These are phyloP conservation scores for Triangularia verruculosa DNA, from an alignment of 2,329 filamentous ascomycete species.

Conservation along the genomic window DNA sequence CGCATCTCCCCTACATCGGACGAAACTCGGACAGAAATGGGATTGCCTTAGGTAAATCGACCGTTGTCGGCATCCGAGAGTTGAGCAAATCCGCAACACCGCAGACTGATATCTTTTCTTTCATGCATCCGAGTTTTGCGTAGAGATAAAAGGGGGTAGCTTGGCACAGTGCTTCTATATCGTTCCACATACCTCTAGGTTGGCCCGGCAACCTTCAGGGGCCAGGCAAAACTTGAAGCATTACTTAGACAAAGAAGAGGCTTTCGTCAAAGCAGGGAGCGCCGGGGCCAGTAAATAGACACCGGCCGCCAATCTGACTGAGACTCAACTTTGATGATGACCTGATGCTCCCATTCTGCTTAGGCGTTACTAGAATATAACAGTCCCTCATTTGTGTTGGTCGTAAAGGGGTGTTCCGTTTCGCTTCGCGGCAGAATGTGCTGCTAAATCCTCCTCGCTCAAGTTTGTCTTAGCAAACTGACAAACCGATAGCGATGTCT, in stretches of 20 bases:
- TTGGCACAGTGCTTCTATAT: neutral
- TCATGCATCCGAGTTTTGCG: neutral
- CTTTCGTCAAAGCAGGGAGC: neutral
- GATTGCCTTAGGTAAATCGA: too few species aligned
- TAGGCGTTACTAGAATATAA: neutral
- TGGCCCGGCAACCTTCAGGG: neutral
- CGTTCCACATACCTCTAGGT: neutral
- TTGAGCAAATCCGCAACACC: too few species aligned
- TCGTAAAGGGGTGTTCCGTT: neutral
- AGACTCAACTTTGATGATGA: too few species aligned
- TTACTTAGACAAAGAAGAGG: neutral
- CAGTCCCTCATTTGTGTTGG: neutral
- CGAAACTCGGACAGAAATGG: too few species aligned
- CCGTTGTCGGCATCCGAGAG: too few species aligned
- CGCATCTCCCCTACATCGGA: too few species aligned
- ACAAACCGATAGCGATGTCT: neutral
- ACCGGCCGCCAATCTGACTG: too few species aligned
- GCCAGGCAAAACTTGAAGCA: neutral
- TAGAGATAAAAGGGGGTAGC: neutral
- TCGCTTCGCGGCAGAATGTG: neutral
- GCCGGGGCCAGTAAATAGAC: too few species aligned
- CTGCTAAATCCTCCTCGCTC: neutral
- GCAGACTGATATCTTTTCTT: too few species aligned
- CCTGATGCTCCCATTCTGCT: neutral
- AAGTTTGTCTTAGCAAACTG: neutral